These are phyloP conservation scores for Vanderwaltozyma polyspora DNA, from an alignment of 805 yeast genomes.

Conservation along the genomic window DNA sequence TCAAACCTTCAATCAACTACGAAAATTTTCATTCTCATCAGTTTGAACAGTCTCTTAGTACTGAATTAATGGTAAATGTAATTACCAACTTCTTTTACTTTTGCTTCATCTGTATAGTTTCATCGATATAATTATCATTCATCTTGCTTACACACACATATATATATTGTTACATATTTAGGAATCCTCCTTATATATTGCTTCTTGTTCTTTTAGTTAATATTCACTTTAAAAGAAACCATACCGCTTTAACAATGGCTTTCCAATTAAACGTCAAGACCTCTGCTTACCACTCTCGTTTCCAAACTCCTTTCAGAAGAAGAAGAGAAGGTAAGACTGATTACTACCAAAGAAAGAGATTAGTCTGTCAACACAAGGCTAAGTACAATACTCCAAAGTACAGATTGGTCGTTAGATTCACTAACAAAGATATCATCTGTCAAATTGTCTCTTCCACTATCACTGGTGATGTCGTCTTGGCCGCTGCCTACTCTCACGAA, in stretches of 20 bases:
- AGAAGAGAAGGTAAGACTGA: slow-evolving; percentile 99
- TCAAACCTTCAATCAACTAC: no score
- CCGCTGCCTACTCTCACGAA: slow-evolving; percentile 99
- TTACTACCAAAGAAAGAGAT: slow-evolving; percentile 99
- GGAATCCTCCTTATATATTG: background rate
- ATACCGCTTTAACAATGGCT: slow-evolving; percentile 18
- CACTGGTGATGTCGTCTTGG: slow-evolving; percentile 90
- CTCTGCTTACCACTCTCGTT: slow-evolving; percentile 96
- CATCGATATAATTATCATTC: no score
- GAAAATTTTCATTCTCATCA: no score
- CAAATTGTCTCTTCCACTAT: slow-evolving; percentile 95
- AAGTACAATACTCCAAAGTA: slow-evolving; percentile 99
- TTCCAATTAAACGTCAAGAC: slow-evolving; percentile 51
- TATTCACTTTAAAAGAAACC: background rate
- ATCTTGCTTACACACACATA: background rate
- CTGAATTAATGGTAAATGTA: no score
- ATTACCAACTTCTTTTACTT: no score
- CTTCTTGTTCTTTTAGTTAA: background rate
- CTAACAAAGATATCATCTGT: slow-evolving; percentile 98
- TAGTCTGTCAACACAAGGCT: slow-evolving; percentile 99
- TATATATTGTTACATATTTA: no score
- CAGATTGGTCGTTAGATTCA: slow-evolving; percentile 99
- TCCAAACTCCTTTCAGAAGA: slow-evolving; percentile 99
- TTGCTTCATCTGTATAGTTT: no score
- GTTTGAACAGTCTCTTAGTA: no score